A percentile compares a stretch with the other conserved stretches of the same genome.
phyloP scores from a whole-genome alignment of 345 rosid genomes.

The Euphorbia tirucalli region DNA sequence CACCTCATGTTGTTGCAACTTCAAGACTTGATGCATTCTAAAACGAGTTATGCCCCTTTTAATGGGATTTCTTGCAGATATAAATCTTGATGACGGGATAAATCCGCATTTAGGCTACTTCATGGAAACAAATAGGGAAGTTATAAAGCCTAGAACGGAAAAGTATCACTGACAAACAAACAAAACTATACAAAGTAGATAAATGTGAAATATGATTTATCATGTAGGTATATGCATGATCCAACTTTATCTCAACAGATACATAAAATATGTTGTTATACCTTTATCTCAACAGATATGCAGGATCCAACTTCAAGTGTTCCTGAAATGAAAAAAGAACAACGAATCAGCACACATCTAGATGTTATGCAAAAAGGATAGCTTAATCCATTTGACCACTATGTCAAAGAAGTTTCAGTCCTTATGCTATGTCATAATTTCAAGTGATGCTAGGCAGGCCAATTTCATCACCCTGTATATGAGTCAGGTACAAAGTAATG shows the following conservation, averaged over 20 bases:
- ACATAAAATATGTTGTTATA: slow-evolving; percentile 13
- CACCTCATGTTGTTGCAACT: slow-evolving; percentile 68
- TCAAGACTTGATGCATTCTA: slow-evolving; percentile 77
- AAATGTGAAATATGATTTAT: background rate
- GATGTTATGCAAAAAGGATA: background rate
- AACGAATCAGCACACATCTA: background rate
- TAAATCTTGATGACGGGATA: slow-evolving; percentile 67
- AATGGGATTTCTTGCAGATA: slow-evolving; percentile 50
- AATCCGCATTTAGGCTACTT: slow-evolving; percentile 97
- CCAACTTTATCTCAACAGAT: slow-evolving; percentile 32
- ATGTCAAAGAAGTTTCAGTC: background rate
- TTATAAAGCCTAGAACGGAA: slow-evolving; percentile 20
- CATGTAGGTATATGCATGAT: too few species aligned
- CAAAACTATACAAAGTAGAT: background rate
- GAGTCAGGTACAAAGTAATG: background rate
- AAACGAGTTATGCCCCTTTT: slow-evolving; percentile 63
- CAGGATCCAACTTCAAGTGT: slow-evolving; percentile 32
- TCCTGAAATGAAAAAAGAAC: slow-evolving; percentile 43
- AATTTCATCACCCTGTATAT: background rate
- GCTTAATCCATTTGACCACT: background rate
- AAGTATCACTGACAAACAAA: background rate
- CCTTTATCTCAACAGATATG: slow-evolving; percentile 35
- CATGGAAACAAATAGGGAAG: slow-evolving; percentile 32
- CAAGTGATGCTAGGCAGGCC: background rate
- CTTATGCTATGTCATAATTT: background rate